phyloP scores from a whole-genome alignment of 495 filamentous ascomycete species.

The Hamigera avellanea region DNA sequence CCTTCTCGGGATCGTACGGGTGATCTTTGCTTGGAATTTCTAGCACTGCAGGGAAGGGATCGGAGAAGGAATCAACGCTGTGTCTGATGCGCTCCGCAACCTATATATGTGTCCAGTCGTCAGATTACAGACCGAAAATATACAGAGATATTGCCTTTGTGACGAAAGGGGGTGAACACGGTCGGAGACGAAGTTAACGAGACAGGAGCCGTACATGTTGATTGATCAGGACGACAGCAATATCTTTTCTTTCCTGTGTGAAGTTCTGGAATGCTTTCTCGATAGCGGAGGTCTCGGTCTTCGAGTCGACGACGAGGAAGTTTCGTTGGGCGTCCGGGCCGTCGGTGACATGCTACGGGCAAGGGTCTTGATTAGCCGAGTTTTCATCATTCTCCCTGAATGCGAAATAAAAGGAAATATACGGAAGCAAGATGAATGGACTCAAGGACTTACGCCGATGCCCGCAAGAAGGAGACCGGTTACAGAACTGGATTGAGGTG shows the following conservation, averaged over 20 bases:
- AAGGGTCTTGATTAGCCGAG: no score
- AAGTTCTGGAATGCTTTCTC: constrained; percentile 87
- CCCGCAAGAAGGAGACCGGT: constrained; percentile 90
- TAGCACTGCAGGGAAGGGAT: constrained; percentile 51
- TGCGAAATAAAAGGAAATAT: no score
- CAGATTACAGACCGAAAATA: neutral
- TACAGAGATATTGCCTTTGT: no score
- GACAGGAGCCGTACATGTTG: constrained; percentile 58
- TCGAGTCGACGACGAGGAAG: constrained; percentile 89
- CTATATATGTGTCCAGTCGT: constrained; percentile 28
- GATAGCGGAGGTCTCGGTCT: constrained; percentile 79
- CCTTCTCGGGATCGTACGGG: constrained; percentile 97
- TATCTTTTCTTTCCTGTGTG: constrained; percentile 82
- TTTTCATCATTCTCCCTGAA: no score
- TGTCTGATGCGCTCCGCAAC: constrained; percentile 88
- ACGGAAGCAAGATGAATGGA: no score
- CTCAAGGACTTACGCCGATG: constrained; percentile 61
- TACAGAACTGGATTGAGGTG: constrained; percentile 62
- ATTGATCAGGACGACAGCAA: constrained; percentile 92
- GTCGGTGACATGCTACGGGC: constrained; percentile 56
- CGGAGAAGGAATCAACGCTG: constrained; percentile 43
- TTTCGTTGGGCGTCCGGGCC: constrained; percentile 85
- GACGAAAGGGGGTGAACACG: no score
- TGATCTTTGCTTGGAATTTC: constrained; percentile 99
- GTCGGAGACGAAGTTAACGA: no score